Percentiles rank a stretch among this genome's conserved stretches.
phyloP scores from a whole-genome alignment of 352 stramenopile species.

The Phytophthora sojae region DNA sequence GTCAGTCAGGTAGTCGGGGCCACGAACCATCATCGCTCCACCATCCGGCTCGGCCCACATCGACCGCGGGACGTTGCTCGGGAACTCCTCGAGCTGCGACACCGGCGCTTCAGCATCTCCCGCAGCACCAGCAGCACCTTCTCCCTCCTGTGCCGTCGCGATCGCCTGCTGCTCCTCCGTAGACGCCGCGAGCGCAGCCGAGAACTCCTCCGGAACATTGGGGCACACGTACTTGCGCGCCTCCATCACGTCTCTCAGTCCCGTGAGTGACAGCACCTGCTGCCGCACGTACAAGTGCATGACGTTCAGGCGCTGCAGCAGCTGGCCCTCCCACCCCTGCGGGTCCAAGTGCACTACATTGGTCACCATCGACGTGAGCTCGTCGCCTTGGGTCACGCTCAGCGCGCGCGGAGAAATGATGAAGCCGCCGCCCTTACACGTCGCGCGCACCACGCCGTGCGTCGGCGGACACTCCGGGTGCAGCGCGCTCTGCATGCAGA shows the following conservation, averaged over 20 bases:
- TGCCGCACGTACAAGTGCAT: conserved; percentile 68
- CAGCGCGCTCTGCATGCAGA: conserved; percentile 79
- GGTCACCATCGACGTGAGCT: conserved; percentile 73
- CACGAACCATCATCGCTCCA: conserved; percentile 73
- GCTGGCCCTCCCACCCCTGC: conserved; percentile 65
- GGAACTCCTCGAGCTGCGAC: conserved; percentile 52
- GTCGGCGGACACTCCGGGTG: conserved; percentile 77
- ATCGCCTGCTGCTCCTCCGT: conserved; percentile 38
- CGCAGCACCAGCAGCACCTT: conserved; percentile 18
- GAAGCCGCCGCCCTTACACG: conserved; percentile 69
- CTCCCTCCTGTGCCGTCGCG: conserved; percentile 15
- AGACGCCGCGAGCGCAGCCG: conserved; percentile 45
- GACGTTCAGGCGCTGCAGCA: conserved; percentile 65
- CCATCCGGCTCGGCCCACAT: conserved; percentile 80
- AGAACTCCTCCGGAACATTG: conserved; percentile 73
- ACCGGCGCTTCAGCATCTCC: conserved; percentile 26
- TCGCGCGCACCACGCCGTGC: conserved; percentile 64
- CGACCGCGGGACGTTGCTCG: conserved; percentile 62
- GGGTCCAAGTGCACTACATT: conserved; percentile 79
- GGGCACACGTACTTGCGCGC: conserved; percentile 78
- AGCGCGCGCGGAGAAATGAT: conserved; percentile 60
- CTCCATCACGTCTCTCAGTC: conserved; percentile 77
- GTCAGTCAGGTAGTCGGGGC: conserved; percentile 73
- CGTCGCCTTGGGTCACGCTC: conserved; percentile 42
- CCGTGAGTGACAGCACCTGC: conserved; percentile 65